Base-by-base conservation (phyloP, 257 asterid genomes). In the Ballota nigra region DNA sequence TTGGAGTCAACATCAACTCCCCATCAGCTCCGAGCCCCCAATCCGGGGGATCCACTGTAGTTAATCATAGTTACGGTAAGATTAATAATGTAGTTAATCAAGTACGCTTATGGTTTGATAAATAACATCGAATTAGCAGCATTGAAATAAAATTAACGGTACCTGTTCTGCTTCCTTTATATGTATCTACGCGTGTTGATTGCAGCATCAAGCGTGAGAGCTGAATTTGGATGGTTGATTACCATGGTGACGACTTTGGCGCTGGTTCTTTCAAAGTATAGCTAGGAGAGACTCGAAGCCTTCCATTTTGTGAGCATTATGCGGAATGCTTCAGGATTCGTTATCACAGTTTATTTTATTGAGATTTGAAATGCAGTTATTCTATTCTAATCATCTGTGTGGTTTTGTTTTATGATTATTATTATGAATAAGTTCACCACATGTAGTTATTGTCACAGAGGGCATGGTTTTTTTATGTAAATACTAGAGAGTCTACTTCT, bases 191-290 rank as follows among this genome's bases (percentile, higher is more conserved):
- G 3, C 10, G 4, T 51, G 31, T 70, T 41, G 68, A 62, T 69
- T 78, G 2, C 78, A 68, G 77, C 80, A 45, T 79, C 76, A 47
- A 61, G 74, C 64, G 68, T 87, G 53, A 55, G 76, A 38, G 69
- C 67, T 26, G 75, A 66, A 29, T 70, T 71, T 38, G 60, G 64
- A 18, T 73, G 86, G 92, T 56, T 47, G 84, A 75, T 89, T 34
- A 47, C 68, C 55, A 24, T 68, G 38, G 72, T 60, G 26, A 13
- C 80, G 1, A 76, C 83, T n/a, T 64, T 86, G 16, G 87, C 82
- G 49, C 74, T 81, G 52, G 20, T 68, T 66, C 3, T 68, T 29
- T 70, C 67, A 82, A 62, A 57, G 26, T 66, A 71, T 20, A 34
- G n/a, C 33, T 81, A 36, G 45, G 38, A 8, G 57, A 41, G 8